Conservation (phyloP, 805 yeast genomes). For the Maudiozyma bulderi region DNA sequence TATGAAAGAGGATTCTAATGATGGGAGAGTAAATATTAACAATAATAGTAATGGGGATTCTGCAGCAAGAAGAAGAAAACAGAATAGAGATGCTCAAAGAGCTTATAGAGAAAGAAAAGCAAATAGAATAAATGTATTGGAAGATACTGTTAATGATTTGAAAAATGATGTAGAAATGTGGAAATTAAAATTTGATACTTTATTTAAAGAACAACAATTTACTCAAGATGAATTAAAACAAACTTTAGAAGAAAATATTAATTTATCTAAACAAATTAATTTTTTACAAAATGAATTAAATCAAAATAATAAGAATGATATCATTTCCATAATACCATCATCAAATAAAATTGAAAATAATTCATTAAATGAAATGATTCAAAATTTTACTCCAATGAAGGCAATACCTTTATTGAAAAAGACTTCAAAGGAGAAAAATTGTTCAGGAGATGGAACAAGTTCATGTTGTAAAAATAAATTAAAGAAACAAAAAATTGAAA, state of each 20-base stretch:
- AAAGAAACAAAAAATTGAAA: not conserved
- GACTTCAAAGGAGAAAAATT: not conserved
- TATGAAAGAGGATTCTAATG: not conserved
- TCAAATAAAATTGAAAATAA: not conserved
- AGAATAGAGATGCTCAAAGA: slow-evolving; percentile 85
- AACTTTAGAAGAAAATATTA: not conserved
- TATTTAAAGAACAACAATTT: slow-evolving; percentile 15
- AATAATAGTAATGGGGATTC: not conserved
- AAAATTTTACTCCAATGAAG: slow-evolving; percentile 46
- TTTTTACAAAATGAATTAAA: not conserved
- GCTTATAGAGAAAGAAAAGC: slow-evolving; percentile 87
- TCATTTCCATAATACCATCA: not conserved
- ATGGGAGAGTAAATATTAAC: not conserved
- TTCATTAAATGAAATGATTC: slow-evolving; percentile 28
- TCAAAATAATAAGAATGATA: not conserved
- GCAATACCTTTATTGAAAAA: slow-evolving; percentile 37
- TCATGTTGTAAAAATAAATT: not conserved
- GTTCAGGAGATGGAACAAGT: not conserved
- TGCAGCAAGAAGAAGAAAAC: slow-evolving; percentile 75
- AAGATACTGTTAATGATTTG: slow-evolving; percentile 31
- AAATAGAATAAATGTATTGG: slow-evolving; percentile 70
- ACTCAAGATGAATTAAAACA: slow-evolving; percentile 30
- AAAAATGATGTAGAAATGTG: slow-evolving; percentile 49
- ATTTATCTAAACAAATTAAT: not conserved
- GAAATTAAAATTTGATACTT: slow-evolving; percentile 39